phyloP scores from a whole-genome alignment of 202 grass and related monocot genomes.

The Zoysia matrella region DNA sequence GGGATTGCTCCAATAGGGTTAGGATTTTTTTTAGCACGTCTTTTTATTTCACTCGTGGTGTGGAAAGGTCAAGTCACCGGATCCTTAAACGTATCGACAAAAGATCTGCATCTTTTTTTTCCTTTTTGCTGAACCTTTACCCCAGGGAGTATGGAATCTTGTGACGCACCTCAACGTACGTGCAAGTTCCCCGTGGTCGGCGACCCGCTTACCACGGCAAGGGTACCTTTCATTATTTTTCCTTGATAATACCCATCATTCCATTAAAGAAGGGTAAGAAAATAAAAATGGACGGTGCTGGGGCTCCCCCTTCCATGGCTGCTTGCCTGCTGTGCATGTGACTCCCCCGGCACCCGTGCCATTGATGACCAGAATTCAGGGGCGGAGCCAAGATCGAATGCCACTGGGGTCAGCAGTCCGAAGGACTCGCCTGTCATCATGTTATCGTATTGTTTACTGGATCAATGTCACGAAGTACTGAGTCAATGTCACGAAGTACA shows the following conservation, averaged over 20 bases:
- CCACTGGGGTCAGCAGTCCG: too few species aligned
- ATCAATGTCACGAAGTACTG: too few species aligned
- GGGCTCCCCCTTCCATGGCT: background rate
- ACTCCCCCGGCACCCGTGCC: background rate
- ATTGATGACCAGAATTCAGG: background rate
- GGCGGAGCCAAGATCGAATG: too few species aligned
- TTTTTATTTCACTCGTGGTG: background rate
- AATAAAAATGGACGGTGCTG: background rate
- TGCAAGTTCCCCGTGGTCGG: background rate
- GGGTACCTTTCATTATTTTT: background rate
- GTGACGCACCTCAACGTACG: background rate
- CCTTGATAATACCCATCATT: background rate
- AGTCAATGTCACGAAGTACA: too few species aligned
- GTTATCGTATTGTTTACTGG: too few species aligned
- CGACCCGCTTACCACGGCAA: background rate
- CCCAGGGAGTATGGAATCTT: constrained; percentile 35
- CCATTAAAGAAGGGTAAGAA: background rate
- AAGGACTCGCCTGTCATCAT: too few species aligned
- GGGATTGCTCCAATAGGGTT: background rate
- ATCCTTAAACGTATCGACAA: background rate
- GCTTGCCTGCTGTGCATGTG: background rate
- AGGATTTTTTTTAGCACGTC: too few species aligned
- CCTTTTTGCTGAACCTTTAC: background rate
- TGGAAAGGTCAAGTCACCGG: background rate
- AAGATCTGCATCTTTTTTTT: background rate